These are phyloP conservation scores for Circinella umbellata DNA, from an alignment of 371 early-diverging fungal genomes.

Conservation along the genomic window DNA sequence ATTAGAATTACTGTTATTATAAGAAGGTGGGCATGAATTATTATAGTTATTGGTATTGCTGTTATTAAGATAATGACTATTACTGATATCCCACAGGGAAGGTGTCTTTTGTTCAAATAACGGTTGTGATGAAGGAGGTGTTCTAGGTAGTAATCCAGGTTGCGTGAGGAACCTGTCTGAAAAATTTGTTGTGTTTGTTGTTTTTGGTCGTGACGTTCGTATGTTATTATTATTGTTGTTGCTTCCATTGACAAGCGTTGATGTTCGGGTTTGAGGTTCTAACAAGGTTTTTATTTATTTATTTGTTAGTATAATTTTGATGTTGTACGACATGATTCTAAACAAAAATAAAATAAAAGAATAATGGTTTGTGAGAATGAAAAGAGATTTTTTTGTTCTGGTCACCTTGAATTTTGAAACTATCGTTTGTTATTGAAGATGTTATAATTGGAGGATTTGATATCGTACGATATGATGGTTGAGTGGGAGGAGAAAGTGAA, in stretches of 20 bases:
- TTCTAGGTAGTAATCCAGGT: neutral
- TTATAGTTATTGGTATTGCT: neutral
- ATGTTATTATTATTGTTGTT: constrained; percentile 4
- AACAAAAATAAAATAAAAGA: too few relatives aligned
- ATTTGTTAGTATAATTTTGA: neutral
- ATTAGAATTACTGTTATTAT: neutral
- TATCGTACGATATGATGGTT: neutral
- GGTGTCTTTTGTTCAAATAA: constrained; percentile 5
- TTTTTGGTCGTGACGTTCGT: neutral
- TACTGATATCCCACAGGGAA: neutral
- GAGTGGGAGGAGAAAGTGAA: neutral
- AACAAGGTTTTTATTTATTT: neutral
- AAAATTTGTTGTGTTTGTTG: neutral
- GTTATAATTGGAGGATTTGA: neutral
- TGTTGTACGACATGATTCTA: neutral
- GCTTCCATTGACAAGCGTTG: constrained; percentile 2
- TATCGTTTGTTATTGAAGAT: neutral
- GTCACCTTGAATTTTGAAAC: neutral
- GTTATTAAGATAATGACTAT: neutral
- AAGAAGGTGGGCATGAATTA: constrained; percentile 3
- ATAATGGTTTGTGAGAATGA: too few relatives aligned
- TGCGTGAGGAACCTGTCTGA: neutral
- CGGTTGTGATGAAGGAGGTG: neutral
- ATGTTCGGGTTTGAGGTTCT: neutral
- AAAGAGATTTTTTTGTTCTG: neutral